Percentiles rank a stretch among this genome's conserved stretches.
Conservation (phyloP, 306 rosid genomes). For the Gleditsia sinensis region DNA sequence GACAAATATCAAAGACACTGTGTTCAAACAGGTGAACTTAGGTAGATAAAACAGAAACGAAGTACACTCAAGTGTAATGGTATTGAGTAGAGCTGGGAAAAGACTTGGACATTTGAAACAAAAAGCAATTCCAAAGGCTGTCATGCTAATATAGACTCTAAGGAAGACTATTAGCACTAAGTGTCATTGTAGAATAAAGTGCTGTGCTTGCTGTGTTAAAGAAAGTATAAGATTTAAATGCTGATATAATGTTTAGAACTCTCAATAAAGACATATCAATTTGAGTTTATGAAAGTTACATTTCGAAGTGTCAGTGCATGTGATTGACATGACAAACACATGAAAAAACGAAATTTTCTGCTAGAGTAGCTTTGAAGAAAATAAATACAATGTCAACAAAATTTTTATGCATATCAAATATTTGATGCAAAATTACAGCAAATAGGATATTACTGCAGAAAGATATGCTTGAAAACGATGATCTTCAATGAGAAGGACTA, state of each 20-base stretch:
- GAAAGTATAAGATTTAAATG: neutral
- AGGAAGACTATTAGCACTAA: neutral
- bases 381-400: neutral
- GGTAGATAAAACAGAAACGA: neutral
- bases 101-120: neutral
- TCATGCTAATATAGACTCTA: neutral
- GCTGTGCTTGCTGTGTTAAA: too few relatives aligned
- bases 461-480: neutral
- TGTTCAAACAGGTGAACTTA: conserved; percentile 25
- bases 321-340: neutral
- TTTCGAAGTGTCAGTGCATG: neutral
- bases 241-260: neutral
- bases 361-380: too few relatives aligned
- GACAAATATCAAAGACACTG: conserved; percentile 31
- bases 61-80: neutral
- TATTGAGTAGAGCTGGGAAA: neutral
- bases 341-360: too few relatives aligned
- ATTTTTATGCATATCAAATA: neutral
- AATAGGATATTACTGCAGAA: neutral
- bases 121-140: neutral
- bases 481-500: neutral
- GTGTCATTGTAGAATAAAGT: neutral
- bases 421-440: neutral
- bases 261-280: neutral
- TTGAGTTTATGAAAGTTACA: neutral